Percentiles rank a stretch among this genome's conserved stretches.
These are phyloP conservation scores for Fusarium xyrophilum DNA, from an alignment of 2,329 filamentous ascomycete species.

Conservation along the genomic window DNA sequence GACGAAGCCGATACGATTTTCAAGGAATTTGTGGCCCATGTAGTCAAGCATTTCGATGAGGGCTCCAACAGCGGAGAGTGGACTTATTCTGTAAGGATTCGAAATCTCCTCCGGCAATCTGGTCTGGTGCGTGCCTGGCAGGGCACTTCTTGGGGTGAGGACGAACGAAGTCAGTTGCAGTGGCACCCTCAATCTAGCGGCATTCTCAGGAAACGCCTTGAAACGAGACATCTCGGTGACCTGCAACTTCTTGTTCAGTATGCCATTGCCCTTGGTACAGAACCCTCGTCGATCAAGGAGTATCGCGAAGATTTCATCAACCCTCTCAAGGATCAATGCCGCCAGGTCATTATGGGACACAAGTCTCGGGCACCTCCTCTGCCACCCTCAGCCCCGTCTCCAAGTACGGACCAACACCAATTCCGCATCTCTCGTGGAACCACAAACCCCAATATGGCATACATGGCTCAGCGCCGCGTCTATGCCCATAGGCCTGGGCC, in stretches of 20 bases:
- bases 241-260: conserved; percentile 50
- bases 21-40: conserved; percentile 55
- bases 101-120: conserved; percentile 53
- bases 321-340: conserved; percentile 48
- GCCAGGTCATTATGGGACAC: conserved; percentile 47
- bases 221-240: conserved; percentile 54
- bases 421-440: conserved; percentile 48
- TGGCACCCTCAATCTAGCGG: conserved; percentile 54
- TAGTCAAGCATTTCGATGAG: conserved; percentile 57
- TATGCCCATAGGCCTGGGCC: conserved; percentile 42
- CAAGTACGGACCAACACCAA: conserved; percentile 45
- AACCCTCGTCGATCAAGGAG: conserved; percentile 40
- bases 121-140: conserved; percentile 50
- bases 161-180: conserved; percentile 45
- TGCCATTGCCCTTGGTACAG: conserved; percentile 49
- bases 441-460: conserved; percentile 47
- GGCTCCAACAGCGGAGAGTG: conserved; percentile 50
- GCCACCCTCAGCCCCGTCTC: conserved; percentile 36
- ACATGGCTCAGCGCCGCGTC: conserved; percentile 48
- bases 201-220: conserved; percentile 53
- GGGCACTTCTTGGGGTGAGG: conserved; percentile 46
- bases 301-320: conserved; percentile 47
- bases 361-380: conserved; percentile 38
- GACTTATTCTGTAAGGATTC: conserved; percentile 54
- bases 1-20: conserved; percentile 49